Evolutionary conservation across 768 basidiomycete species (phyloP).

Genomic region (Lentinus brumalis): DNA sequence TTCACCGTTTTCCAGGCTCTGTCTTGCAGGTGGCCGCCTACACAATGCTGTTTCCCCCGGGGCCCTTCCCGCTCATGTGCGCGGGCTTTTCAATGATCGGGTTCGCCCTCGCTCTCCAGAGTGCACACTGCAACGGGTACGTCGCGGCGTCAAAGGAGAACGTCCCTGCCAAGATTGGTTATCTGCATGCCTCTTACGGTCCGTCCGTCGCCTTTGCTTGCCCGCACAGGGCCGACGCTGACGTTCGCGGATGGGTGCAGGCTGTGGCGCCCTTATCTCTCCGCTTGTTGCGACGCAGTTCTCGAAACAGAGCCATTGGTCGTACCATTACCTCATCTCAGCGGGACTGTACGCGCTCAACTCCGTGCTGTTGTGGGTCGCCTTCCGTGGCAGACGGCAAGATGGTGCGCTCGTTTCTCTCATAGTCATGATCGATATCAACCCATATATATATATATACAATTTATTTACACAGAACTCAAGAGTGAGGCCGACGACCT

Average conservation of each 20-base stretch:
- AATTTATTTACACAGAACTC: constrained; percentile 25
- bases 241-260: constrained; percentile 33
- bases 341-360: constrained; percentile 64
- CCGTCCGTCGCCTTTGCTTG: too few species aligned
- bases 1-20: constrained; percentile 41
- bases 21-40: constrained; percentile 55
- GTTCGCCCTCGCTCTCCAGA: constrained; percentile 46
- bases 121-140: too few species aligned
- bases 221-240: background rate
- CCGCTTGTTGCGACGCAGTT: constrained; percentile 87
- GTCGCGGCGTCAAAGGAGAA: too few species aligned
- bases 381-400: constrained; percentile 71
- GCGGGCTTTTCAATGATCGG: constrained; percentile 48
- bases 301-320: constrained; percentile 65
- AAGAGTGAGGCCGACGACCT: constrained; percentile 28
- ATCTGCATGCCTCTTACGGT: too few species aligned
- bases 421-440: background rate
- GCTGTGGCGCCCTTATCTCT: constrained; percentile 64
- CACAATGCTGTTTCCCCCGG: constrained; percentile 51
- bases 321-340: constrained; percentile 75
- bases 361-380: constrained; percentile 47
- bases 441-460: too few species aligned
- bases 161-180: too few species aligned
- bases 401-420: constrained; percentile 51
- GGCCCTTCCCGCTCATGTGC: constrained; percentile 66